Evolutionary conservation across 805 yeast species (phyloP), one percentile per base, ranked within the genome.

Genomic region (Starmerella kuoi): DNA sequence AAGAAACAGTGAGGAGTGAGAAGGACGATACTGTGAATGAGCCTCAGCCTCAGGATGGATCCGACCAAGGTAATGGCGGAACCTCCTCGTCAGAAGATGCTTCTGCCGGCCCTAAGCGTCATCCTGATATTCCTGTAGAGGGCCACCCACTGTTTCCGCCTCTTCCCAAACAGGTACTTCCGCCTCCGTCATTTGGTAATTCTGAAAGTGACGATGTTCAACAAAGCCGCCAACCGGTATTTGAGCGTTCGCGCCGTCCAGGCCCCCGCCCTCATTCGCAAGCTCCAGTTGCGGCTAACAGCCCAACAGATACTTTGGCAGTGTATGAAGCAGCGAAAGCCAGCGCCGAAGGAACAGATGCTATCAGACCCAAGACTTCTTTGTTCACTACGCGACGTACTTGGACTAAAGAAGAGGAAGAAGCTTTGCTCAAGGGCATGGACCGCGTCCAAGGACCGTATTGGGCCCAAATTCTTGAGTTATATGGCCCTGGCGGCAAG

Each of bases 401-500:
- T 3, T 91, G 98, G 98, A 75, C 93, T 0, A 66, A 74, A 45
- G 87, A 78, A 28, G 98, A 91, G 59, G 97, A 91, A 56, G 75
- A 72, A 26, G 91, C 95, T 0, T 67, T 91, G 20, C 64, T 80
- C 23, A 77, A 76, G 41, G 97, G 95, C 0, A 66, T 91, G 44
- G 80, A 81, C 49, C 61, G 59, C 18, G 66, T 75, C 19, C 75
- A 79, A 50, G 98, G 98, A 1, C 94, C 97, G 0, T 84, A 80
- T 51, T 91, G 98, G 98, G 70, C 94, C 2, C 81, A 81, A 42
- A 91, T 91, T 40, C 62, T 88, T 36, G 95, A 83, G 54, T 63
- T 81, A n/a, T 82, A 80, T 58, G 98, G 98, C 2, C 82, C 94
- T 3, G 97, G 97, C 7, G 98, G 98, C 3, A 71, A 78, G 35